phyloP scores from a whole-genome alignment of 306 rosid species.

The Glycine latifolia region DNA sequence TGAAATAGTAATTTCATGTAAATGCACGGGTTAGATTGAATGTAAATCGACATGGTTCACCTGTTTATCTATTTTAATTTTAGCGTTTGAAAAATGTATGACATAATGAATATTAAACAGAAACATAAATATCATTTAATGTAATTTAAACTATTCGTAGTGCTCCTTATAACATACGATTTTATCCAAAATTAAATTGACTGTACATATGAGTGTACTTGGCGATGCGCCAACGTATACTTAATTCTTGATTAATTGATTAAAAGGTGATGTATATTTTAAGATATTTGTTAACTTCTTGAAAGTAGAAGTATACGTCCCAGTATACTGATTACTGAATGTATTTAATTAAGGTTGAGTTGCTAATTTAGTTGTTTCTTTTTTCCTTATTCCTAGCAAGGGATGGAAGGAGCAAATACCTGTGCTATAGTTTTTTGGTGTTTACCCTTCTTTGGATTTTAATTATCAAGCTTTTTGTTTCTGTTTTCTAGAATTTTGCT shows the following conservation, averaged over 20 bases:
- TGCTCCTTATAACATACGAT: not conserved
- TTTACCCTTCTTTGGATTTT: too few species aligned
- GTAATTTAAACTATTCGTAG: not conserved
- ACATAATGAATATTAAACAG: not conserved
- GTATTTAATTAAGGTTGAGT: too few species aligned
- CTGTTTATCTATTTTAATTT: constrained; percentile 5
- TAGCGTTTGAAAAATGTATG: not conserved
- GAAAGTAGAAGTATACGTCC: too few species aligned
- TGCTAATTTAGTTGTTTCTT: too few species aligned
- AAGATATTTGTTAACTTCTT: too few species aligned
- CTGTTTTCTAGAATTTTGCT: too few species aligned
- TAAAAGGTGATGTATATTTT: not conserved
- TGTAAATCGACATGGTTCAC: constrained; percentile 17
- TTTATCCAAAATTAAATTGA: not conserved
- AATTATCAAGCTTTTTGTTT: too few species aligned
- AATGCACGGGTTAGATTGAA: not conserved
- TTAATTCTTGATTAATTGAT: not conserved
- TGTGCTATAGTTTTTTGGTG: too few species aligned
- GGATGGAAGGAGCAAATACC: too few species aligned
- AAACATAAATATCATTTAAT: not conserved
- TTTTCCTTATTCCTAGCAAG: too few species aligned
- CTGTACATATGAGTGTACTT: not conserved
- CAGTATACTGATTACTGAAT: too few species aligned
- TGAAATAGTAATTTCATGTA: not conserved
- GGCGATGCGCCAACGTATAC: not conserved